Conservation (phyloP, 139 green algal genomes). For the Volvox reticuliferus region DNA sequence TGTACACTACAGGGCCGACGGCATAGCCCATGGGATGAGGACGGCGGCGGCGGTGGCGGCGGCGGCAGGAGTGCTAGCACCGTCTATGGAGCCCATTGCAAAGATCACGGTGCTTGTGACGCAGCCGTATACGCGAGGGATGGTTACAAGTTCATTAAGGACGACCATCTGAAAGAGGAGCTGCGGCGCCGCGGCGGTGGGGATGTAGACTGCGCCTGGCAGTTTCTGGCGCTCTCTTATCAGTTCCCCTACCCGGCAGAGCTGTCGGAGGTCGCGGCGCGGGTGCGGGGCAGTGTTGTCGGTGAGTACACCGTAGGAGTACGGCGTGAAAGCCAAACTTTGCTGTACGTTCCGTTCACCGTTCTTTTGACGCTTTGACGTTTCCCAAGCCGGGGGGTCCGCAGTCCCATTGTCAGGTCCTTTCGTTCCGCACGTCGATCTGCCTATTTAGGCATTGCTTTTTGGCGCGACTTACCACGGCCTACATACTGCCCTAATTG, state of each 20-base stretch:
- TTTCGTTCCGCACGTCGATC: no score
- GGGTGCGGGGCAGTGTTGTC: background rate
- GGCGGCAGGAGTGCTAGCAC: no score
- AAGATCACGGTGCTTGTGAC: background rate
- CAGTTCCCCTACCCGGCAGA: slow-evolving; percentile 16
- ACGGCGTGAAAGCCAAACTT: no score
- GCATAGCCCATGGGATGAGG: background rate
- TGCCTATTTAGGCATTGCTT: no score
- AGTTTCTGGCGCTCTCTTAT: slow-evolving; percentile 3
- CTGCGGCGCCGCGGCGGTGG: slow-evolving; percentile 10
- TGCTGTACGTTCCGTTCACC: no score
- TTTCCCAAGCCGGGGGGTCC: no score
- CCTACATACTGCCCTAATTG: no score
- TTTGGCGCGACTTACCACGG: no score
- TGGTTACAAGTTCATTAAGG: background rate
- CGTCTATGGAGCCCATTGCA: no score
- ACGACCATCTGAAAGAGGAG: background rate
- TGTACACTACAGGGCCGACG: background rate
- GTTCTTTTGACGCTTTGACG: no score
- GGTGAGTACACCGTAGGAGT: background rate
- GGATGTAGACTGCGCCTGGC: background rate
- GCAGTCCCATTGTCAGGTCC: no score
- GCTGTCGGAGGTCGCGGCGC: slow-evolving; percentile 8
- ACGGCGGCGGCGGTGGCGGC: background rate
- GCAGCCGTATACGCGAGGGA: background rate